Evolutionary conservation across 257 asterid genomes (phyloP).

Genomic region (Solanum chaucha): DNA sequence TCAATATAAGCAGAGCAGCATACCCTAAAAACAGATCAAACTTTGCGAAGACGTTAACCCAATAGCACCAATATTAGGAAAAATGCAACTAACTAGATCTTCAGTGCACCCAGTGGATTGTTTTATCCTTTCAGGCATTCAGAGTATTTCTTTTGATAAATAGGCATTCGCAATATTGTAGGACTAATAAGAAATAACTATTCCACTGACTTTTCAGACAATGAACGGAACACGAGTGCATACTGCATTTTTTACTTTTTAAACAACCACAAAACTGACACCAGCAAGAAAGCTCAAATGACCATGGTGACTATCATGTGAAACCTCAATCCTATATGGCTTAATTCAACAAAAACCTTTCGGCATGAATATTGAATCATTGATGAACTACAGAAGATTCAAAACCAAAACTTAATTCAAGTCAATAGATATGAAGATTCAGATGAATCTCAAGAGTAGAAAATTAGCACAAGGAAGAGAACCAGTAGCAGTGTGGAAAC

Average conservation of each 20-base stretch:
- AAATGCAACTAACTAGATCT: background rate
- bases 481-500: background rate
- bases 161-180: background rate
- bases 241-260: background rate
- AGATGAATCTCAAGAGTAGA: background rate
- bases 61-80: background rate
- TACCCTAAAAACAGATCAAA: background rate
- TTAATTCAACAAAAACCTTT: background rate
- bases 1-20: background rate
- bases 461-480: background rate
- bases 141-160: background rate
- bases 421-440: background rate
- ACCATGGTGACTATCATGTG: background rate
- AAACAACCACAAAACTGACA: background rate
- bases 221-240: background rate
- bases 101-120: background rate
- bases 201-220: background rate
- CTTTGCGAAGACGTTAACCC: background rate
- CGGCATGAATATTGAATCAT: background rate
- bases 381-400: background rate
- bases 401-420: background rate
- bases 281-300: background rate
- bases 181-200: background rate
- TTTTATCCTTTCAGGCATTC: background rate
- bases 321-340: background rate